Conservation (phyloP, 2,329 filamentous ascomycete genomes). For the Epichloe baconii region DNA sequence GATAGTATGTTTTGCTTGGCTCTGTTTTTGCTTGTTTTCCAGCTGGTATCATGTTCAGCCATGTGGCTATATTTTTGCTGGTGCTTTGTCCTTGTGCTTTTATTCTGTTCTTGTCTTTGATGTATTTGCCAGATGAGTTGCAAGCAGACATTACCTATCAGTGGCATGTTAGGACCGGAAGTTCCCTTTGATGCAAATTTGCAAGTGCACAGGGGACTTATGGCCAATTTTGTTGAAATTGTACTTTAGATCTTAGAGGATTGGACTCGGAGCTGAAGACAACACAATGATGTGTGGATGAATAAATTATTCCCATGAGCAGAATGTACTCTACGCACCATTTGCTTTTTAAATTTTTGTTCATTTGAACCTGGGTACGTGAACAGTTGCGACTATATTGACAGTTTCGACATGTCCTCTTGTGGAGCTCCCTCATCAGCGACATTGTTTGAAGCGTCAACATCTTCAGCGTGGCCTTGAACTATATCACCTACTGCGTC, state of each 20-base stretch:
- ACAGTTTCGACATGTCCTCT: constrained; percentile 17
- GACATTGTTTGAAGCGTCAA: not conserved
- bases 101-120: constrained; percentile 7
- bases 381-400: constrained; percentile 12
- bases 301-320: constrained; percentile 8
- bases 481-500: not conserved
- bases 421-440: constrained; percentile 9
- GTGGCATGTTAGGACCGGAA: constrained; percentile 23
- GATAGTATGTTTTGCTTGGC: constrained; percentile 7
- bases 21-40: constrained; percentile 6
- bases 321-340: not conserved
- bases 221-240: constrained; percentile 22
- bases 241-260: constrained; percentile 24
- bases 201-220: constrained; percentile 7
- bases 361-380: constrained; percentile 10
- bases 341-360: not conserved
- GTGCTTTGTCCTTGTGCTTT: constrained; percentile 6
- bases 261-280: not conserved
- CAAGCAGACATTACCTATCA: constrained; percentile 16
- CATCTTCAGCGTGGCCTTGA: not conserved
- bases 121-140: constrained; percentile 6
- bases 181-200: not conserved
- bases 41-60: constrained; percentile 7
- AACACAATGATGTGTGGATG: constrained; percentile 8
- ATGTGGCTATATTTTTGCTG: constrained; percentile 7